Conservation (phyloP, 805 yeast species). For the Candida sithepensis region DNA sequence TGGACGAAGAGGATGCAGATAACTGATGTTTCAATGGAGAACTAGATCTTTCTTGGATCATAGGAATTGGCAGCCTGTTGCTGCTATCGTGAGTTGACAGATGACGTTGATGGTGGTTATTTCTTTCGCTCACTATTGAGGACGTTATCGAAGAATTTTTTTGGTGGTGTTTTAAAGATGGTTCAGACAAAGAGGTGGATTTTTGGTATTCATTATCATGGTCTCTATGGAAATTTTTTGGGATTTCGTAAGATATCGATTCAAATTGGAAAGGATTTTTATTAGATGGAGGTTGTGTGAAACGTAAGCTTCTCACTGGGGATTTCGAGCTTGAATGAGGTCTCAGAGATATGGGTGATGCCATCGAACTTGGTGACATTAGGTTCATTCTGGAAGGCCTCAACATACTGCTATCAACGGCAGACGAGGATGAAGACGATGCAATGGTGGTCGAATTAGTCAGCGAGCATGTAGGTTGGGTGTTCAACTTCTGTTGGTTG, state of each 20-base stretch:
- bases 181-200: slow-evolving; percentile 15
- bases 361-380: slow-evolving; percentile 1
- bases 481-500: slow-evolving; percentile 23
- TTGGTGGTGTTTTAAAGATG: slow-evolving; percentile 4
- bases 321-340: slow-evolving; percentile 23
- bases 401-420: not conserved
- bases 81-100: not conserved
- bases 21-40: slow-evolving; percentile 11
- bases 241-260: slow-evolving; percentile 30
- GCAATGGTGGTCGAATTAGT: not conserved
- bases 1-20: not conserved
- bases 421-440: too few relatives aligned
- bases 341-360: slow-evolving; percentile 15
- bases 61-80: not conserved
- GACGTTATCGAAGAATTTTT: slow-evolving; percentile 2
- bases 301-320: slow-evolving; percentile 21
- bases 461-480: slow-evolving; percentile 12
- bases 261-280: slow-evolving; percentile 33
- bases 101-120: not conserved
- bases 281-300: not conserved
- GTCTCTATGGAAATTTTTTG: slow-evolving; percentile 26
- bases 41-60: slow-evolving; percentile 7
- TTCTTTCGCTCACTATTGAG: not conserved
- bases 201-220: slow-evolving; percentile 11
- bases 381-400: not conserved